These are phyloP conservation scores for Colletotrichum sojae DNA, from an alignment of 2,329 filamentous ascomycete species.

Conservation along the genomic window DNA sequence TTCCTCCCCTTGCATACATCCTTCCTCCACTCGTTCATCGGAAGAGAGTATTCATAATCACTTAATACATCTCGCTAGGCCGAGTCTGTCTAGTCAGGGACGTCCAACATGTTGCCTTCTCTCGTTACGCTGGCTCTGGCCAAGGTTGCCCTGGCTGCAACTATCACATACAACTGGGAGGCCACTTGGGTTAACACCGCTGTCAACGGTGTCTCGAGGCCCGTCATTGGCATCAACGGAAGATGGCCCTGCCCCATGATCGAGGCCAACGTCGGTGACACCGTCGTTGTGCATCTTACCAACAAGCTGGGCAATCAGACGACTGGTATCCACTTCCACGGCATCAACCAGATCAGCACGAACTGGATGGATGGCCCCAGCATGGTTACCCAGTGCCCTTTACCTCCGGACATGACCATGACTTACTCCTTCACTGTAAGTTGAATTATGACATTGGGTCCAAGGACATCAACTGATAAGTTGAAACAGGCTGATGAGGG, in stretches of 20 bases:
- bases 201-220: slow-evolving; percentile 54
- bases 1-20: slow-evolving; percentile 1
- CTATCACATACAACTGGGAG: slow-evolving; percentile 55
- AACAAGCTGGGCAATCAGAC: slow-evolving; percentile 68
- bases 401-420: slow-evolving; percentile 66
- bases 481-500: slow-evolving; percentile 48
- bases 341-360: slow-evolving; percentile 67
- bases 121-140: slow-evolving; percentile 42
- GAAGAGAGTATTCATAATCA: slow-evolving; percentile 20
- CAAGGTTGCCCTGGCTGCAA: slow-evolving; percentile 46
- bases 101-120: slow-evolving; percentile 24
- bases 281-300: slow-evolving; percentile 61
- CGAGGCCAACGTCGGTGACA: slow-evolving; percentile 66
- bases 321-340: slow-evolving; percentile 71
- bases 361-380: slow-evolving; percentile 72
- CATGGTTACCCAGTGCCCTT: slow-evolving; percentile 67
- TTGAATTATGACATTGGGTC: slow-evolving; percentile 6
- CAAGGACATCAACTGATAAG: background rate
- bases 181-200: slow-evolving; percentile 56
- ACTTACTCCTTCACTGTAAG: slow-evolving; percentile 66
- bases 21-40: slow-evolving; percentile 32
- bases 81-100: slow-evolving; percentile 16
- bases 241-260: slow-evolving; percentile 73
- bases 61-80: slow-evolving; percentile 12
- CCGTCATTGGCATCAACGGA: slow-evolving; percentile 69